A percentile compares a stretch with the other conserved stretches of the same genome.
These are phyloP conservation scores for Aulographum hederae DNA, from an alignment of 2,329 filamentous ascomycete species.

Conservation along the genomic window DNA sequence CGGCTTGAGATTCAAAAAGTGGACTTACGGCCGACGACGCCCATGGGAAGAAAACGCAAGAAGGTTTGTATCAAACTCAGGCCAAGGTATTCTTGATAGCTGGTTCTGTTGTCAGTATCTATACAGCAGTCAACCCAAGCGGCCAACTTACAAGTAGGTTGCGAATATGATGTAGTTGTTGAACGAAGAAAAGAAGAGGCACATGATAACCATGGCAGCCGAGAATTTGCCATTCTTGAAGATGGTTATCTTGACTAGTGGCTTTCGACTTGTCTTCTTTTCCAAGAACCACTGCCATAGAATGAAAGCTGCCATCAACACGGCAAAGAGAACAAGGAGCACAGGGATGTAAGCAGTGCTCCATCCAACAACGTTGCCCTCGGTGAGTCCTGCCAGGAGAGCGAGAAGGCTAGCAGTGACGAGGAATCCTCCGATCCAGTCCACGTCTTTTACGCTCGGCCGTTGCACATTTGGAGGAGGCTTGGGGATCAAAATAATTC, in stretches of 20 bases:
- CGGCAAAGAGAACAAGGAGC: constrained; percentile 38
- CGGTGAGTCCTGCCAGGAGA: constrained; percentile 47
- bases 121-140: background rate
- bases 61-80: constrained; percentile 46
- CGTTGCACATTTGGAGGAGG: constrained; percentile 19
- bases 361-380: constrained; percentile 55
- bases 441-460: constrained; percentile 29
- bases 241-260: constrained; percentile 48
- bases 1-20: background rate
- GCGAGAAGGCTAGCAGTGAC: constrained; percentile 44
- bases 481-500: constrained; percentile 40
- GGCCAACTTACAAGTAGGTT: constrained; percentile 35
- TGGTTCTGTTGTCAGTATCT: background rate
- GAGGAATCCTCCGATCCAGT: constrained; percentile 48
- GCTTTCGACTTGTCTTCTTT: constrained; percentile 27
- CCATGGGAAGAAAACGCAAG: constrained; percentile 48
- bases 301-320: constrained; percentile 38
- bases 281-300: constrained; percentile 45
- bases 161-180: constrained; percentile 50
- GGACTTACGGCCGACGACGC: constrained; percentile 29
- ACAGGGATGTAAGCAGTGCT: constrained; percentile 40
- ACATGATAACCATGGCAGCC: constrained; percentile 46
- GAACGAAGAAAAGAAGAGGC: constrained; percentile 47
- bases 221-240: constrained; percentile 42
- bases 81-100: constrained; percentile 47